A percentile compares a stretch with the other conserved stretches of the same genome.
Evolutionary conservation across 306 rosid genomes (phyloP).

Genomic region (Senna tora): DNA sequence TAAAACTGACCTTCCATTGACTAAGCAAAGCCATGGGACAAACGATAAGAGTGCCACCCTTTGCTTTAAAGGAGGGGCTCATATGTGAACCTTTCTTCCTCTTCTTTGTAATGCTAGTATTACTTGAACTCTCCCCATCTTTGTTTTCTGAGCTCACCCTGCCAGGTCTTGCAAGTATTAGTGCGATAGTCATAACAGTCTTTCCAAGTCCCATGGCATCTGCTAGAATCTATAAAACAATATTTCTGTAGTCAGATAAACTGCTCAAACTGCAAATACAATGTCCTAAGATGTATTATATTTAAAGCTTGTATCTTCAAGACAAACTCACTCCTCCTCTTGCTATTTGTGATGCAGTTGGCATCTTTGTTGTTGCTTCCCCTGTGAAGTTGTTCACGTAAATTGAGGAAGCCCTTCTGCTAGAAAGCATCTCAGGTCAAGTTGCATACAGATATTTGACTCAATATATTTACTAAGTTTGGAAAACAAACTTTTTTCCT

Average conservation of each 20-base stretch:
- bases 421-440: conserved; percentile 15
- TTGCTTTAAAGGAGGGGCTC: conserved; percentile 31
- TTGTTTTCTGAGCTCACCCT: conserved; percentile 14
- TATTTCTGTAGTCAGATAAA: conserved; percentile 29
- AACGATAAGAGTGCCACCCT: conserved; percentile 84
- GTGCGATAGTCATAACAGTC: conserved; percentile 89
- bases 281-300: neutral
- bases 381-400: conserved; percentile 81
- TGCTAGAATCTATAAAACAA: conserved; percentile 61
- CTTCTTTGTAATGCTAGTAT: conserved; percentile 32
- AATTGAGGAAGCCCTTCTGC: conserved; percentile 58
- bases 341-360: conserved; percentile 75
- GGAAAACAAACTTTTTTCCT: neutral
- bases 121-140: neutral
- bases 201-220: conserved; percentile 99
- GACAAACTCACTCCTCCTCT: conserved; percentile 88
- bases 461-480: neutral
- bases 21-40: conserved; percentile 93
- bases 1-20: conserved; percentile 79
- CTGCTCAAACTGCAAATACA: neutral
- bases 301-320: conserved; percentile 6
- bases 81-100: conserved; percentile 24
- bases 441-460: too few relatives aligned
- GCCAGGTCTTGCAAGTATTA: conserved; percentile 65
- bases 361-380: conserved; percentile 65